These are phyloP conservation scores for Eleusine indica DNA, from an alignment of 176 grass and related monocot genomes.

Conservation along the genomic window DNA sequence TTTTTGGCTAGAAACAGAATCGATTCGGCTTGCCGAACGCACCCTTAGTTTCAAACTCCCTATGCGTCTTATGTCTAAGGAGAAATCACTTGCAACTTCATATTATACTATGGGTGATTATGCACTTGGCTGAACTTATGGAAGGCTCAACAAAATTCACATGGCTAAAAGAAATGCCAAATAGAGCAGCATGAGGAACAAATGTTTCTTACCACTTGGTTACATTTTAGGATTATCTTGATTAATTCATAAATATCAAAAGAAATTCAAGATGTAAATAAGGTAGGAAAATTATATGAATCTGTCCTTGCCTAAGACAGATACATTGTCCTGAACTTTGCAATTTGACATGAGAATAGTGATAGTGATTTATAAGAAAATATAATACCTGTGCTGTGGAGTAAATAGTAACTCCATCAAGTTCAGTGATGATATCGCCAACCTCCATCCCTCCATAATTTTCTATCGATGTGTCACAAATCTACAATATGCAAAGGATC, in stretches of 20 bases:
- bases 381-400: slow-evolving; percentile 1
- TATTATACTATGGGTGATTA: too few relatives aligned
- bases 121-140: background rate
- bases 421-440: slow-evolving; percentile 7
- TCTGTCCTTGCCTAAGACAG: background rate
- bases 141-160: background rate
- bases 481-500: slow-evolving; percentile 12
- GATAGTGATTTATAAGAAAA: background rate
- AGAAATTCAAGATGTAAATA: background rate
- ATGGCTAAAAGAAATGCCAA: background rate
- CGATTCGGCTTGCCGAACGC: too few relatives aligned
- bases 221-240: background rate
- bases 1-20: too few relatives aligned
- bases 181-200: background rate
- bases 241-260: background rate
- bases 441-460: slow-evolving; percentile 6
- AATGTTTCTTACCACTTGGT: background rate
- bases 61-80: too few relatives aligned
- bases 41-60: too few relatives aligned
- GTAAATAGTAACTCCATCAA: background rate
- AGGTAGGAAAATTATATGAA: background rate
- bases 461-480: background rate
- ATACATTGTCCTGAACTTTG: background rate
- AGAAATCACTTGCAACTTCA: too few relatives aligned
- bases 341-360: background rate